Evolutionary conservation across 1,284 basidiomycete species (phyloP).

Genomic region (Ceratobasidium papillatum): DNA sequence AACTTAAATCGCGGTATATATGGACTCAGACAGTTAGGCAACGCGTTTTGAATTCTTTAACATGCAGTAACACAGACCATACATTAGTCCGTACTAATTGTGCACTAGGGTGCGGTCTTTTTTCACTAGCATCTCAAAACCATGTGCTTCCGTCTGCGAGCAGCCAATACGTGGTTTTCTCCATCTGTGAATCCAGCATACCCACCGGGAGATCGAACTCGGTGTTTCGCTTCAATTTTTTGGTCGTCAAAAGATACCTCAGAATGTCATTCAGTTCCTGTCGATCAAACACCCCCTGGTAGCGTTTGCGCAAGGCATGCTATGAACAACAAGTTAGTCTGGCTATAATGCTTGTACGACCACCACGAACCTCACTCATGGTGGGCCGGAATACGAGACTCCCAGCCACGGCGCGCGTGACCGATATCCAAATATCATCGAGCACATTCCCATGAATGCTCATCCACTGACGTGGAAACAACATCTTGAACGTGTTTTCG

Average conservation of each 20-base stretch:
- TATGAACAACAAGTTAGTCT: slow-evolving; percentile 50
- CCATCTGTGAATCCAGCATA: slow-evolving; percentile 6
- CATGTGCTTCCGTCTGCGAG: background rate
- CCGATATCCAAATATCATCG: slow-evolving; percentile 72
- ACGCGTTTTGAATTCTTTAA: no score
- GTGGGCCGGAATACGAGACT: slow-evolving; percentile 75
- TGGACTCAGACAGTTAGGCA: no score
- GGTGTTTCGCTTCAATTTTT: slow-evolving; percentile 26
- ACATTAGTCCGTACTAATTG: no score
- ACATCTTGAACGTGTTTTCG: slow-evolving; percentile 54
- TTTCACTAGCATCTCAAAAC: no score
- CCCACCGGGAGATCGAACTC: background rate
- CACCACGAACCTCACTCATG: slow-evolving; percentile 68
- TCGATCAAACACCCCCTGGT: slow-evolving; percentile 74
- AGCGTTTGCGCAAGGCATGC: slow-evolving; percentile 71
- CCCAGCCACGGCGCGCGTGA: slow-evolving; percentile 70
- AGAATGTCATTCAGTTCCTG: slow-evolving; percentile 76
- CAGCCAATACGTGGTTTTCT: slow-evolving; percentile 18
- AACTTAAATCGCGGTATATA: background rate
- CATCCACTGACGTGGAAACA: slow-evolving; percentile 78
- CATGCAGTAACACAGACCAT: no score
- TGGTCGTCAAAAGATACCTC: slow-evolving; percentile 56
- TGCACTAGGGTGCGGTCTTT: no score
- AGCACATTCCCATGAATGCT: slow-evolving; percentile 72
- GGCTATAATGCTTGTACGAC: background rate